These are phyloP conservation scores for Cyphellophora attinorum DNA, from an alignment of 2,329 filamentous ascomycete genomes.

Conservation along the genomic window DNA sequence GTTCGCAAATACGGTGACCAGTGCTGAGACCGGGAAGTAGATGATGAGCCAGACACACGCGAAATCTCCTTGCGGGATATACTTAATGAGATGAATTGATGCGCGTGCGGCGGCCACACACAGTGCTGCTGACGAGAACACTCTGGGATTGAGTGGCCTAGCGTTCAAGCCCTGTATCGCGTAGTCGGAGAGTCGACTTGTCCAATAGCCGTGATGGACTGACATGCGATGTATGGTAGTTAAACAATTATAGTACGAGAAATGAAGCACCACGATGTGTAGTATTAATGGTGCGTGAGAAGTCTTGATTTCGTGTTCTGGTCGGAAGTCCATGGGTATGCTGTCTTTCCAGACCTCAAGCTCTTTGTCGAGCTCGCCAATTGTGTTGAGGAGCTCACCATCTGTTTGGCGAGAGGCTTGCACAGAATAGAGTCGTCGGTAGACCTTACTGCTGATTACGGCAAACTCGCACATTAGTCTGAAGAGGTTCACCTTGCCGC, in stretches of 20 bases:
- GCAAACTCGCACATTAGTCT: conserved; percentile 85
- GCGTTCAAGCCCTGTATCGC: conserved; percentile 91
- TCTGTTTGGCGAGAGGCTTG: conserved; percentile 86
- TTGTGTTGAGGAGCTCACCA: conserved; percentile 87
- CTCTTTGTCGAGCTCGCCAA: conserved; percentile 83
- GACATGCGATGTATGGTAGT: conserved; percentile 99
- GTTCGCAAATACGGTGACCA: conserved; percentile 92
- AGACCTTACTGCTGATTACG: conserved; percentile 86
- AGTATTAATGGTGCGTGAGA: conserved; percentile 88
- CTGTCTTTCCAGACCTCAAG: conserved; percentile 94
- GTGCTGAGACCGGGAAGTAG: conserved; percentile 90
- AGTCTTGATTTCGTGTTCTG: conserved; percentile 90
- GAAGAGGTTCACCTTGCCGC: conserved; percentile 91
- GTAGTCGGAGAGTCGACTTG: conserved; percentile 84
- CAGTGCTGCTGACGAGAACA: conserved; percentile 86
- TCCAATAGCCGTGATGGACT: conserved; percentile 97
- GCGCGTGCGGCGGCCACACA: conserved; percentile 89
- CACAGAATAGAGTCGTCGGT: conserved; percentile 85
- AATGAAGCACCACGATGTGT: conserved; percentile 88
- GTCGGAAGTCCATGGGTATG: conserved; percentile 92
- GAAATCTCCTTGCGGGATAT: conserved; percentile 90
- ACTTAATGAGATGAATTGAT: conserved; percentile 88
- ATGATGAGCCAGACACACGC: conserved; percentile 93
- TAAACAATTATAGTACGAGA: conserved; percentile 94
- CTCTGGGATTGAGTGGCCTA: conserved; percentile 78